These are phyloP conservation scores for Phaffia tasmanica DNA, from an alignment of 768 basidiomycete species.

Conservation along the genomic window DNA sequence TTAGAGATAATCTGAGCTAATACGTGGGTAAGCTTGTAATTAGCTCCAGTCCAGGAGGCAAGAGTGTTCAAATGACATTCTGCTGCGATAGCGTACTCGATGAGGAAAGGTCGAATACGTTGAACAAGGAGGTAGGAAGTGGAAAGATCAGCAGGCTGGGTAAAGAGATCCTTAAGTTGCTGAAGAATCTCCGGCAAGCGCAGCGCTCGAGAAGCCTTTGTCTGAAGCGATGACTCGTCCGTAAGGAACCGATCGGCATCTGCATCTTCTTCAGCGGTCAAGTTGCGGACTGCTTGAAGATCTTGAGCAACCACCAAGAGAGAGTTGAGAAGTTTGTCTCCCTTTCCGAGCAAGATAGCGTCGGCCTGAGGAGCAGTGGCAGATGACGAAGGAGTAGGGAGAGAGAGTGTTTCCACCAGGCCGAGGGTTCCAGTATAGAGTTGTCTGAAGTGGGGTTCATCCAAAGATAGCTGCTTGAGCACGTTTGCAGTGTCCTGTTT, in stretches of 20 bases:
- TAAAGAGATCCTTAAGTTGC: conserved; percentile 41
- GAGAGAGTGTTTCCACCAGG: conserved; percentile 32
- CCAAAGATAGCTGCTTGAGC: neutral
- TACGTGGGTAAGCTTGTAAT: conserved; percentile 75
- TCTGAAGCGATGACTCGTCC: conserved; percentile 21
- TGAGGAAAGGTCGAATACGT: conserved; percentile 61
- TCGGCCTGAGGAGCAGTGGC: conserved; percentile 4
- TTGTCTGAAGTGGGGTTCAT: conserved; percentile 32
- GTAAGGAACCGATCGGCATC: conserved; percentile 41
- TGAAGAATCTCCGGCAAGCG: conserved; percentile 25
- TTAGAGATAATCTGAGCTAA: conserved; percentile 61
- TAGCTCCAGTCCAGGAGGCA: conserved; percentile 56
- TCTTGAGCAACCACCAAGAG: conserved; percentile 59
- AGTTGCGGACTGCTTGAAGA: conserved; percentile 41
- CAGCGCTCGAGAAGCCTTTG: conserved; percentile 16
- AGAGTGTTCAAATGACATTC: conserved; percentile 50
- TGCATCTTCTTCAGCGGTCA: conserved; percentile 28
- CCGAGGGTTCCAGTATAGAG: conserved; percentile 36
- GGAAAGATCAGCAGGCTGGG: conserved; percentile 34
- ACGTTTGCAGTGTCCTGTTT: neutral
- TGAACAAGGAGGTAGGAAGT: conserved; percentile 33
- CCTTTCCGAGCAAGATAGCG: conserved; percentile 26
- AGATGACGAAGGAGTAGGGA: neutral
- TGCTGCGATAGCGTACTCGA: conserved; percentile 50
- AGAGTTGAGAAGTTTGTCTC: conserved; percentile 46